Base-by-base conservation (phyloP, 2,329 filamentous ascomycete genomes). In the Neonectria magnoliae region DNA sequence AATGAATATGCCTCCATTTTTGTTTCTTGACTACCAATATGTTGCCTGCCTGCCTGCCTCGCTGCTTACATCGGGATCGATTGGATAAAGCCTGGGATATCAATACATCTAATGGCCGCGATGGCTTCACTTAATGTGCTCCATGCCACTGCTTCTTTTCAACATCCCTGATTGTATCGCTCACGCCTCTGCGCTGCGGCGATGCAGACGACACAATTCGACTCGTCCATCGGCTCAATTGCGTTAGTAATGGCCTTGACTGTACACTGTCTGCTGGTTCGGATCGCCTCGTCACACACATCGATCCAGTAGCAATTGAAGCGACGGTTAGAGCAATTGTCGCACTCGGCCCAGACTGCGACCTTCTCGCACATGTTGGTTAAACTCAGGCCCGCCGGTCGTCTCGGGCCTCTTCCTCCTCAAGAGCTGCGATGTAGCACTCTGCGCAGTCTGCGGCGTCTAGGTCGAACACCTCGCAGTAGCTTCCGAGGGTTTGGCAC, bases 1-100 rank as follows among this genome's bases (percentile, higher is more conserved):
- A 71, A 72, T 72, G 67, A 70, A 59, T 50, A 72, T 63, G 70
- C 56, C 63, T 57, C 33, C 60, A 55, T 66, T 69, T 66, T 60
- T 56, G 36, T 42, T 72, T 69, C 61, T 67, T 48, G 57, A 62
- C 18, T 45, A 41, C 53, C 27, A 20, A 57, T 38, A 53, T 51
- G 31, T 47, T 29, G 29, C 9, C 29, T 29, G 2, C 9, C 29
- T 29, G 2, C 9, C 29, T 29, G 9, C 25, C 22, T 25, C 25
- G 7, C 8, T 29, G 25, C 42, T 22, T 33, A 38, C 54, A 42
- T 42, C 31, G 18, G 22, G 54, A 54, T 50, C 22, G 20, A 44
- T n/a, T 42, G 53, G 6, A 22, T 22, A 20, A 31, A 5, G 33
- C 11, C 25, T 25, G 25, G n/a, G 42, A 41, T 51, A 38, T 57